These are phyloP conservation scores for Halophytophthora batemanensis DNA, from an alignment of 352 stramenopile genomes.

Conservation along the genomic window DNA sequence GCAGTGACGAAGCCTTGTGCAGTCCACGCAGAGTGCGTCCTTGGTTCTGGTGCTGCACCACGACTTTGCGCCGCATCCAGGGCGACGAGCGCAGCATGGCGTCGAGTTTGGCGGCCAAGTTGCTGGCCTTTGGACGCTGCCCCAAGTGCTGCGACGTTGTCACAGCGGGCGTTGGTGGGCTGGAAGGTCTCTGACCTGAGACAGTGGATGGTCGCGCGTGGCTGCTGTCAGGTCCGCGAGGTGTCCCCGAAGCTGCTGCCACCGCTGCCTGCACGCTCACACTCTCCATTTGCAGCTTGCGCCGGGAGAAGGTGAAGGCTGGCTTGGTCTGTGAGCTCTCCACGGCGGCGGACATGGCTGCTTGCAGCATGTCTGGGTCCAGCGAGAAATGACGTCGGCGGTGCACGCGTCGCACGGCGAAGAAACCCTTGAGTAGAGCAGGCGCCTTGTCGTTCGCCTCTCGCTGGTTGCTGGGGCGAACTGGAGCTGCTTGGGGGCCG, in stretches of 20 bases:
- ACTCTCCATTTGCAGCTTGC: slow-evolving; percentile 21
- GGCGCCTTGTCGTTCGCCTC: slow-evolving; percentile 5
- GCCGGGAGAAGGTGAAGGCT: slow-evolving; percentile 23
- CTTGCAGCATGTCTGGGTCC: slow-evolving; percentile 12
- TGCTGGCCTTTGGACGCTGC: slow-evolving; percentile 21
- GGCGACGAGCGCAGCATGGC: slow-evolving; percentile 49
- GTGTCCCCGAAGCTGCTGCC: background rate
- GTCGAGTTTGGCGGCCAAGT: slow-evolving; percentile 62
- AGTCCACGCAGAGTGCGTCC: slow-evolving; percentile 13
- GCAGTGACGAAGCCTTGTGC: slow-evolving; percentile 6
- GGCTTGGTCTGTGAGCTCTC: slow-evolving; percentile 22
- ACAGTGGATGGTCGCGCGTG: background rate
- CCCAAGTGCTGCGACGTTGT: slow-evolving; percentile 18
- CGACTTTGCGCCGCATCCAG: slow-evolving; percentile 56
- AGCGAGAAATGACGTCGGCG: slow-evolving; percentile 29
- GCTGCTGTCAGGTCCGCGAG: background rate
- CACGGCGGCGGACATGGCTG: slow-evolving; percentile 16
- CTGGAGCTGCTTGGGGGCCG: too few relatives aligned
- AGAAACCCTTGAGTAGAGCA: slow-evolving; percentile 20
- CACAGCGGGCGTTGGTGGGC: slow-evolving; percentile 1
- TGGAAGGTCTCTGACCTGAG: slow-evolving; percentile 1
- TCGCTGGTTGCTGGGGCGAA: background rate
- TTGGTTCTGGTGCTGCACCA: slow-evolving; percentile 40
- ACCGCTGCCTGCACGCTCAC: slow-evolving; percentile 1
- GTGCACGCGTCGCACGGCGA: slow-evolving; percentile 21